Evolutionary conservation across 192 early-diverging fungal genomes (phyloP).

Genomic region (Entomortierella lignicola): DNA sequence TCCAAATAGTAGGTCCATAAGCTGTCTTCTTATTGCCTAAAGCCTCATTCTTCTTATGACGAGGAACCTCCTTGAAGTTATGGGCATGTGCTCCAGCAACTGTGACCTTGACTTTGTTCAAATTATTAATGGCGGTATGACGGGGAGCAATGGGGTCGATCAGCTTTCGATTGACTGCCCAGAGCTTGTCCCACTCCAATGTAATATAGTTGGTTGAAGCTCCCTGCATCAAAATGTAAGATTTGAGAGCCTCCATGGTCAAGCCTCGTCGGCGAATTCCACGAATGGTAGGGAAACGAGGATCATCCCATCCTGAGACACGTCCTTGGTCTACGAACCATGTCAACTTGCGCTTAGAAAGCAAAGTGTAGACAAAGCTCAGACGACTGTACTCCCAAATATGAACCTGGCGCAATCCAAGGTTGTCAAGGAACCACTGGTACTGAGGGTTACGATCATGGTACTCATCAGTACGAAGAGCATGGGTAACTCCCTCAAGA

Average conservation of each 20-base stretch:
- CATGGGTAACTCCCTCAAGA: conserved; percentile 97
- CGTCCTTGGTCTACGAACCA: conserved; percentile 92
- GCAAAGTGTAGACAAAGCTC: conserved; percentile 97
- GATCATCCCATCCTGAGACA: conserved; percentile 91
- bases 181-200: conserved; percentile 99
- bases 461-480: conserved; percentile 98
- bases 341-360: conserved; percentile 98
- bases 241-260: conserved; percentile 96
- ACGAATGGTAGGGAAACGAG: conserved; percentile 90
- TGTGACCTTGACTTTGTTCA: conserved; percentile 76
- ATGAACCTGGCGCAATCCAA: conserved; percentile 87
- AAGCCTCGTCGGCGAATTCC: conserved; percentile 95
- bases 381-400: conserved; percentile 95
- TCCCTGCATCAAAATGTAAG: conserved; percentile 98
- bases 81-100: conserved; percentile 69
- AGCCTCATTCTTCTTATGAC: conserved; percentile 98
- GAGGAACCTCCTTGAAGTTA: conserved; percentile 74
- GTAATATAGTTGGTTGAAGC: conserved; percentile 94
- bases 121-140: conserved; percentile 81
- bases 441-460: conserved; percentile 97
- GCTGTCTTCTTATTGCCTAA: conserved; percentile 89
- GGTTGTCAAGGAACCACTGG: conserved; percentile 92
- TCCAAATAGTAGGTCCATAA: conserved; percentile 79
- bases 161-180: conserved; percentile 95
- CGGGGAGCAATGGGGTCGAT: conserved; percentile 96